Base-by-base conservation (phyloP, 2,329 filamentous ascomycete species). In the Diaporthe sp. region DNA sequence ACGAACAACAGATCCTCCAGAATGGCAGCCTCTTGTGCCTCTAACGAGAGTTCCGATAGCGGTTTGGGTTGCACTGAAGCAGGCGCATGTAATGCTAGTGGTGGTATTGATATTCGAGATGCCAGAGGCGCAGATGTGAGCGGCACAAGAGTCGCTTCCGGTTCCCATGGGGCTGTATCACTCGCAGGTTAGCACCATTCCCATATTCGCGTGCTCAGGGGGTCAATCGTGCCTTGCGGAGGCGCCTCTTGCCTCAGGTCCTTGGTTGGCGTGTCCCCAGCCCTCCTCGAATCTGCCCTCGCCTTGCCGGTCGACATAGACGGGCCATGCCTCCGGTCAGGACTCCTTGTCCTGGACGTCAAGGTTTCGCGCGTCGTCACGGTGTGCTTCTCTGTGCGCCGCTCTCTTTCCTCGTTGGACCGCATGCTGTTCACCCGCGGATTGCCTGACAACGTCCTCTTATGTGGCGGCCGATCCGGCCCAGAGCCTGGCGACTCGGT, bases 1-100 rank as follows among this genome's bases (percentile, higher is more conserved):
- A 97, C 95, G 81, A 96, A 98, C 47, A 98, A 85, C 22, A 99
- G 85, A 79, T 99, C 97, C 78, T 98, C 96, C 57, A 98, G 87
- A 61, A 99, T 93, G 12, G 92, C 94, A 33, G 92, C 91, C 84
- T 99, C 97, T 83, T 99, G 97, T 3, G 90, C 90, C 77, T 97
- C 93, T 38, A 97, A 86, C 0, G 92, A 92, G 75, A 98, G 85
- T 74, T 94, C 91, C 73, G 89, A 87, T 22, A 98, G 87, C 9
- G 92, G 87, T 66, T 86, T 86, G 1, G 94, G 93, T 57, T 94
- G 92, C 66, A 95, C 87, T 10, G 89, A 86, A 68, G 90, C 85
- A 2, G 96, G 95, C 40, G 94, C 91, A 76, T 92, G 87, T 4
- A 93, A 92, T 17, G 96, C 94, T 47, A 96, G 87, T 3, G 94